Evolutionary conservation across 169 alveolate species (phyloP), one percentile per base, ranked within the genome.

Genomic region (Miamiensis avidus): DNA sequence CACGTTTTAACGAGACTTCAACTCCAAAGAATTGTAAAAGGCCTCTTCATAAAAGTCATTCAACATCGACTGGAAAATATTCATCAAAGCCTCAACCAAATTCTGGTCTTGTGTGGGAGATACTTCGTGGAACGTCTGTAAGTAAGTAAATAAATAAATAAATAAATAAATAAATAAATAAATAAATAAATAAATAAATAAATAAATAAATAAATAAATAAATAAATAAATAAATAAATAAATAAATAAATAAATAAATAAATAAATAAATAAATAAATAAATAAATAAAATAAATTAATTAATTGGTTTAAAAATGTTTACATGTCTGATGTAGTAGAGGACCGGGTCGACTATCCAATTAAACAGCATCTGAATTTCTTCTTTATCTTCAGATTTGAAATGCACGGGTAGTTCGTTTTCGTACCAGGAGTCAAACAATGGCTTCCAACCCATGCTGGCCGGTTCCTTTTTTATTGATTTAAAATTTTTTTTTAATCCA

Each of bases 391-490:
- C 97, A 76, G 93, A 96, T 74, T 89, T 90, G 31, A 94, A 89
- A 15, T 88, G 83, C 27, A 84, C 82, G 16, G 97, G 96, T 69
- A 95, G 88, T 49, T 20, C 69, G 72, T 83, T 77, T 65, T 93
- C 81, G 74, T 65, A 91, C 97, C 98, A 95, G 1, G 95, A 88
- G 33, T 89, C 76, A 74, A 87, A 89, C 0, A 95, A 78, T 34
- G 97, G 97, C 65, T 89, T 86, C 94, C 96, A 94, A 15, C 98
- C 98, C 75, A 96, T 90, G 34, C 89, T 76, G 34, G 90, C 91
- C 16, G 97, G 98, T 34, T 95, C 96, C 69, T 49, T 11, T 11
- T 11, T 49, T 49, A 49, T 49, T 49, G 65, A 76, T 86, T 0
- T 91, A 89, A 74, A 92, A 89, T 76, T 89, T 89, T 82, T 77